Conservation (phyloP, 768 basidiomycete genomes). For the Hygrocybe coccinea region DNA sequence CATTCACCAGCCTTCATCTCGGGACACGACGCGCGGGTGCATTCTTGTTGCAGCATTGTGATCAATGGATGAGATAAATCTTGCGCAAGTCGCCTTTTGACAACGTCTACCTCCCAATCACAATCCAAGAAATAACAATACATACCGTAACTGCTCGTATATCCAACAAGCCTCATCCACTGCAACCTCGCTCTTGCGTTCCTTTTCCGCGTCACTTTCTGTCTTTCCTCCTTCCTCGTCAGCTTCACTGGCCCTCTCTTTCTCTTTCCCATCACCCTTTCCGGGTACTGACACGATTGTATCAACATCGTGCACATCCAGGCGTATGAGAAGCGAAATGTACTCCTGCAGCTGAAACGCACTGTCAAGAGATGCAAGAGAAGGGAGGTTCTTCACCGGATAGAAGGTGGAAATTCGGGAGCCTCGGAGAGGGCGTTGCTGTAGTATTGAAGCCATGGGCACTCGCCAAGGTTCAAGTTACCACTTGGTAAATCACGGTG, state of each 20-base stretch:
- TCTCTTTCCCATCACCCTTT: constrained; percentile 24
- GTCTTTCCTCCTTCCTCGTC: constrained; percentile 26
- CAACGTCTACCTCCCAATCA: neutral
- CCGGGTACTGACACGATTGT: constrained; percentile 74
- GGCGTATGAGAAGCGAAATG: constrained; percentile 79
- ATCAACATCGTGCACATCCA: constrained; percentile 85
- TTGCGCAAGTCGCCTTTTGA: constrained; percentile 74
- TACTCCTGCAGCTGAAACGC: constrained; percentile 95
- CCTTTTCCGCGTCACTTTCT: constrained; percentile 33
- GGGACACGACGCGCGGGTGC: constrained; percentile 80
- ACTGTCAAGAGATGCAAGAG: constrained; percentile 73
- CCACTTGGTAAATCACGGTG: neutral
- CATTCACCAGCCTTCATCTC: constrained; percentile 99
- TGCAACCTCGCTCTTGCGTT: constrained; percentile 41
- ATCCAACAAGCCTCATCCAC: constrained; percentile 87
- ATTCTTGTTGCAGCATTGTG: constrained; percentile 80
- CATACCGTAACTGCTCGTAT: constrained; percentile 54
- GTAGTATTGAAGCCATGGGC: constrained; percentile 41
- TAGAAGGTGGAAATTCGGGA: constrained; percentile 78
- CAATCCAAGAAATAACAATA: constrained; percentile 1
- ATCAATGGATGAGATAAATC: constrained; percentile 84
- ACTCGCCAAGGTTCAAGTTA: constrained; percentile 54
- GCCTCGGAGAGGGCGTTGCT: constrained; percentile 69
- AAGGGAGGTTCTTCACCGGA: constrained; percentile 65
- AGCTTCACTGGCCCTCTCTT: constrained; percentile 7